A percentile compares a stretch with the other conserved stretches of the same genome.
phyloP scores from a whole-genome alignment of 805 yeast species.

The Teunomyces funiuensis region DNA sequence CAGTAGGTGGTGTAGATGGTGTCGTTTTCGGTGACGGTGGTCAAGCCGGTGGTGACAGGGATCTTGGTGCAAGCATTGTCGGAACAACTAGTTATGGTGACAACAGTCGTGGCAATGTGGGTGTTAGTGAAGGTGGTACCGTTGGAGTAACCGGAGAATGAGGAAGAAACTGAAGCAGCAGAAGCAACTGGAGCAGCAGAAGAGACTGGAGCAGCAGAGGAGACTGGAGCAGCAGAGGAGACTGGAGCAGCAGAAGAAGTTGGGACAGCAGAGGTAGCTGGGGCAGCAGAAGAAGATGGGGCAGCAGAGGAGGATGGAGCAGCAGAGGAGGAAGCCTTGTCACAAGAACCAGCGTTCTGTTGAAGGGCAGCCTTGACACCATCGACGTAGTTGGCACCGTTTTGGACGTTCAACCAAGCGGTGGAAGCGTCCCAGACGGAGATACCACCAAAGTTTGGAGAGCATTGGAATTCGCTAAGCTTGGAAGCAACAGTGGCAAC shows the following conservation, averaged over 20 bases:
- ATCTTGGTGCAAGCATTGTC: constrained; percentile 25
- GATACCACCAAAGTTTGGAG: constrained; percentile 58
- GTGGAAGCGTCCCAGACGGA: constrained; percentile 85
- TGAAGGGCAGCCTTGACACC: constrained; percentile 9
- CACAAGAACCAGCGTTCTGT: constrained; percentile 2
- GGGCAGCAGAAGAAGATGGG: background rate
- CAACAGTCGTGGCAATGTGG: constrained; percentile 23
- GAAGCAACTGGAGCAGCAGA: constrained; percentile 28
- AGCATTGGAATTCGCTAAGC: constrained; percentile 14
- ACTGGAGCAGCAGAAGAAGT: background rate
- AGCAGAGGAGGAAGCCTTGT: background rate
- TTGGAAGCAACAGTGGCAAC: constrained; percentile 19
- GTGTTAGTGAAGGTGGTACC: constrained; percentile 16
- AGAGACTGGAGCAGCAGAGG: constrained; percentile 14
- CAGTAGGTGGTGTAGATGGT: constrained; percentile 36
- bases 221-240: background rate
- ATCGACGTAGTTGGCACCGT: constrained; percentile 3
- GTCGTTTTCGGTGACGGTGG: constrained; percentile 33
- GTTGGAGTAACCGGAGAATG: constrained; percentile 30
- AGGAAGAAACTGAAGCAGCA: constrained; percentile 18
- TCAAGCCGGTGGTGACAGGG: constrained; percentile 32
- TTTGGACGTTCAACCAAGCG: constrained; percentile 45
- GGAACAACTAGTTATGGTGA: constrained; percentile 36
- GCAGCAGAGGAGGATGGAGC: background rate
- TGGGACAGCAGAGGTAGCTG: background rate